Percentiles rank a stretch among this genome's conserved stretches.
Conservation (phyloP, 1,139 yeast genomes). For the Hyphopichia burtonii region DNA sequence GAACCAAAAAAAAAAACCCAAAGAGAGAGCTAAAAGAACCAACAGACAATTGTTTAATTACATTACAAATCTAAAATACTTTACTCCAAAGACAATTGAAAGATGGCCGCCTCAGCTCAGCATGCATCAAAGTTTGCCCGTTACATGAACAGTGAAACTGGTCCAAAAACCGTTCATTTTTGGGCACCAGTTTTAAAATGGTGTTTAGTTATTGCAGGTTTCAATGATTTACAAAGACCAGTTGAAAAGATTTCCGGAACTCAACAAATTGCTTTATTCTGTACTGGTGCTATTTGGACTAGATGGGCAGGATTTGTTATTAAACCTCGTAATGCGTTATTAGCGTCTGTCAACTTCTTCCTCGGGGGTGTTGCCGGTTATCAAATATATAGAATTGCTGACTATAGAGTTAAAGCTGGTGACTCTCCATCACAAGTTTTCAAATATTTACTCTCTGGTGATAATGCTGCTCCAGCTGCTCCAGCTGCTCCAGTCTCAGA, state of each 20-base stretch:
- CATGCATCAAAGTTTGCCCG: constrained; percentile 64
- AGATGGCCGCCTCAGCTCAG: constrained; percentile 45
- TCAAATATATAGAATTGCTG: constrained; percentile 71
- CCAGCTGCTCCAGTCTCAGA: background rate
- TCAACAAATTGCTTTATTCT: constrained; percentile 84
- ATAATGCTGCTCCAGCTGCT: constrained; percentile 6
- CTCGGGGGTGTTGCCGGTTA: constrained; percentile 86
- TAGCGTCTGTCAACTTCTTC: constrained; percentile 94
- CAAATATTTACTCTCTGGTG: constrained; percentile 57
- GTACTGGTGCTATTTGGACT: constrained; percentile 96
- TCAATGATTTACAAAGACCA: constrained; percentile 83
- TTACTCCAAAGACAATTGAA: no score
- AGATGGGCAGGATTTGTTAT: constrained; percentile 94
- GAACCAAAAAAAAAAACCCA: background rate
- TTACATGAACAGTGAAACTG: constrained; percentile 83
- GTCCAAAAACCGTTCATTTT: constrained; percentile 93
- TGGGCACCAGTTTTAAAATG: constrained; percentile 79
- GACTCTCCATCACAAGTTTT: constrained; percentile 53
- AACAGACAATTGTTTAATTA: no score
- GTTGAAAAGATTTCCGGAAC: constrained; percentile 90
- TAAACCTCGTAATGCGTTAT: constrained; percentile 78
- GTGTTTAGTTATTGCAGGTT: constrained; percentile 89
- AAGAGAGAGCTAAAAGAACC: background rate
- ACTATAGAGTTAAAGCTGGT: constrained; percentile 56
- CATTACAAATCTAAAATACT: no score